These are phyloP conservation scores for Neurospora sp. DNA, from an alignment of 495 filamentous ascomycete genomes.

Conservation along the genomic window DNA sequence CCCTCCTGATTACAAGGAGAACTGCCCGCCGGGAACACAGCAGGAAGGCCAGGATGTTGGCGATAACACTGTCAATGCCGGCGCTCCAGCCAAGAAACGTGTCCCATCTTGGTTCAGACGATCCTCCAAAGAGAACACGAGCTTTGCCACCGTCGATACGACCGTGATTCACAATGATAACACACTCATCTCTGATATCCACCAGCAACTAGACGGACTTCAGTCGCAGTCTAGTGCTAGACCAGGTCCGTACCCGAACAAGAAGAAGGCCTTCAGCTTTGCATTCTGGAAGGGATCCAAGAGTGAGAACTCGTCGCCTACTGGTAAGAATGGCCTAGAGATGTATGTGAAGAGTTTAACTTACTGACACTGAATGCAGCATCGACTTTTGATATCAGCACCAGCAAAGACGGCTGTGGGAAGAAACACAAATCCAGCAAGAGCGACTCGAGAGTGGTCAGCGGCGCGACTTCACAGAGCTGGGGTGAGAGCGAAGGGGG, in stretches of 20 bases:
- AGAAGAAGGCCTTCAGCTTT: slow-evolving; percentile 40
- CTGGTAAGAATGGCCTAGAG: slow-evolving; percentile 18
- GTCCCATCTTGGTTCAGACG: slow-evolving; percentile 61
- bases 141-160: slow-evolving; percentile 9
- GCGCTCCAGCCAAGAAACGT: slow-evolving; percentile 35
- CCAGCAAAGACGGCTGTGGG: slow-evolving; percentile 5
- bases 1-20: neutral
- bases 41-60: neutral
- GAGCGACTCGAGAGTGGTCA: neutral
- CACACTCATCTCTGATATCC: neutral
- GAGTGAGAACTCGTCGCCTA: slow-evolving; percentile 26
- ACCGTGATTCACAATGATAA: neutral
- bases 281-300: slow-evolving; percentile 37
- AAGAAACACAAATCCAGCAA: slow-evolving; percentile 2
- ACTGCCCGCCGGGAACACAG: slow-evolving; percentile 3
- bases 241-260: slow-evolving; percentile 4
- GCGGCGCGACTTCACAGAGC: slow-evolving; percentile 1
- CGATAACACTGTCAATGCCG: neutral
- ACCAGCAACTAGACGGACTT: neutral
- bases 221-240: neutral
- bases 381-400: neutral
- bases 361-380: slow-evolving; percentile 5
- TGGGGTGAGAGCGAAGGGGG: slow-evolving; percentile 15
- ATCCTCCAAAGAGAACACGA: slow-evolving; percentile 31
- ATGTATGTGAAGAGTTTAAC: neutral